phyloP scores from a whole-genome alignment of 306 rosid species.

The Hippophae gyantsensis region DNA sequence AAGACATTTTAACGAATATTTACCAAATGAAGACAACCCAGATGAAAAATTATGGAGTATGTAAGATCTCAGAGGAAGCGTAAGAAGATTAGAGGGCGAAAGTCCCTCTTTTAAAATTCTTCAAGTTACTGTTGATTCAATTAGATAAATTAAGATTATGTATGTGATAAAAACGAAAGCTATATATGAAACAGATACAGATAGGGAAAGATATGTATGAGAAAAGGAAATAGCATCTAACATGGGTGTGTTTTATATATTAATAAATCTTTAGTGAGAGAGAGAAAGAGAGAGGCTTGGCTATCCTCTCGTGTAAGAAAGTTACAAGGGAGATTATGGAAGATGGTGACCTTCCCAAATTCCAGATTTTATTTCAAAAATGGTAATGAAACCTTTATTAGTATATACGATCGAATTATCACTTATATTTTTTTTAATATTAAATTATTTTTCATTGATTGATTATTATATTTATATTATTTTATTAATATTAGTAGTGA shows the following conservation, averaged over 20 bases:
- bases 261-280: conserved; percentile 19
- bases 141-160: conserved; percentile 28
- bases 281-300: conserved; percentile 22
- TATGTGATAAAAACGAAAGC: conserved; percentile 34
- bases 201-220: conserved; percentile 28
- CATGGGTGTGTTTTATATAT: conserved; percentile 10
- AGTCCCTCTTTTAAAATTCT: conserved; percentile 50
- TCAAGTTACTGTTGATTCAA: conserved; percentile 37
- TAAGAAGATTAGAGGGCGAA: conserved; percentile 74
- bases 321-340: conserved; percentile 28
- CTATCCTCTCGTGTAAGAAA: conserved; percentile 44
- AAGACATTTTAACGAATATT: conserved; percentile 20
- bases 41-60: conserved; percentile 43
- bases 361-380: conserved; percentile 12
- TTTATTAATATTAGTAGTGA: no score
- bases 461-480: no score
- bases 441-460: no score
- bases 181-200: conserved; percentile 27
- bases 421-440: no score
- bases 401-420: not conserved
- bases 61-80: conserved; percentile 84
- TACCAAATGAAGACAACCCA: conserved; percentile 70
- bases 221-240: conserved; percentile 33
- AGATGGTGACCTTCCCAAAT: conserved; percentile 35
- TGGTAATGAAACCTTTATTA: not conserved